Base-by-base conservation (phyloP, 106 monocot species). In the Agapanthus africanus region DNA sequence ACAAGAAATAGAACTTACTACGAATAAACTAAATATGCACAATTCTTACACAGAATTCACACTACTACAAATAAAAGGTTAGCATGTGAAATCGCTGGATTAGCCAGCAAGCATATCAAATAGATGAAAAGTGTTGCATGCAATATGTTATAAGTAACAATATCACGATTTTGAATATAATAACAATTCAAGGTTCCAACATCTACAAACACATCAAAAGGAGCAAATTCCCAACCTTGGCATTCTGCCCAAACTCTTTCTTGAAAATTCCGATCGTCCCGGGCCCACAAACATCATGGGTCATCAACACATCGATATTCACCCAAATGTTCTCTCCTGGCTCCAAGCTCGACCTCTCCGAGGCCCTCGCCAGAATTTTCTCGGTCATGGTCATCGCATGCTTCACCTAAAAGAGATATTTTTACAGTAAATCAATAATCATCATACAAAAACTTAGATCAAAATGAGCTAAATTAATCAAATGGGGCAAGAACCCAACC, bases 241-340 rank as follows among this genome's bases (percentile, higher is more conserved):
- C 88, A 62, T 87, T 84, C 73, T 89, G 70, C 30, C 91, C 97
- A 67, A 97, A 97, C 56, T 97, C 97, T 62, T 51, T 84, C 80
- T 97, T 97, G 65, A 97, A 97, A 26, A 92, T 91, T 39, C 95
- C 95, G 40, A 97, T 79, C 0, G 88, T 86, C 42, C 95, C 91
- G 7, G 90, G 88, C 32, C 91, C 87, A 64, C 88, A 85, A 6
- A 95, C 76, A 75, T 91, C 91, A 46, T 91, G 91, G 11, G 88
- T 91, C 91, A 95, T 95, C 46, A 91, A 60, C 0, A 86, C 81
- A 71, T 95, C 95, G 28, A 95, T 73, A 51, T 88, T 88, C 52
- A 88, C 95, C 91, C 91, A 95, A 11, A 91, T 54, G 66, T 95
- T 92, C 56, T 92, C 92, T 5, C 91, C 97, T 11, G 89, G 91